Base-by-base conservation (phyloP, 352 stramenopile species). In the Phytophthora pseudosyringae region DNA sequence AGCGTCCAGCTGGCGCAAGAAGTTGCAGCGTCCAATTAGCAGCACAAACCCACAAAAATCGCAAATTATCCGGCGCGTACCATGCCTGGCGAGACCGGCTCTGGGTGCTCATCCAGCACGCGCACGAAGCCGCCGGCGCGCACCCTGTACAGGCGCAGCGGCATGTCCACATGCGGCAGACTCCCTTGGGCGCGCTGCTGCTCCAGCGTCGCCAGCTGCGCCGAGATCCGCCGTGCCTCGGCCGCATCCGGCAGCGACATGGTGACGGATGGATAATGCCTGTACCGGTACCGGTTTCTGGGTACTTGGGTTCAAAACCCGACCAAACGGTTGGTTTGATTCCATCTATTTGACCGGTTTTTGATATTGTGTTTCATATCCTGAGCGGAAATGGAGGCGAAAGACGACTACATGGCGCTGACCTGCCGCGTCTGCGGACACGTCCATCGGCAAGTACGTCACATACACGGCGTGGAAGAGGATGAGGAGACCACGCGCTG, bases 91-190 rank as follows among this genome's bases (percentile, higher is more conserved):
- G 83, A 88, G 5, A 92, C 69, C 15, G 81, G 79, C 52, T 82
- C 76, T 43, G 78, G 71, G 56, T 84, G 68, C 28, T 56, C 48
- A 54, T 92, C 83, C 52, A 92, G 55, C 12, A 92, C 80, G 15
- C 80, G 78, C 43, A 92, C 70, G 29, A 92, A 83, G 43, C 76
- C 73, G 16, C 83, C 81, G 4, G 53, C 40, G 18, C 53, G 33
- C 36, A 79, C 71, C 47, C 48, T 65, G 48, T 83, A 89, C 16
- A 89, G 49, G 9, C 80, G 68, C 49, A 88, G 55, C 16, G 73
- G 71, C 5, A 38, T 54, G 21, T 67, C 29, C 28, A 47, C 54
- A 53, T 69, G 41, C 1, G 62, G 43, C 2, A 76, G 49, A 28
- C 48, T 38, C 25, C 75, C 68, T 9, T 61, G 39, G 12, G 48